phyloP scores from a whole-genome alignment of 2,329 filamentous ascomycete species.

The Nothophoma quercina region DNA sequence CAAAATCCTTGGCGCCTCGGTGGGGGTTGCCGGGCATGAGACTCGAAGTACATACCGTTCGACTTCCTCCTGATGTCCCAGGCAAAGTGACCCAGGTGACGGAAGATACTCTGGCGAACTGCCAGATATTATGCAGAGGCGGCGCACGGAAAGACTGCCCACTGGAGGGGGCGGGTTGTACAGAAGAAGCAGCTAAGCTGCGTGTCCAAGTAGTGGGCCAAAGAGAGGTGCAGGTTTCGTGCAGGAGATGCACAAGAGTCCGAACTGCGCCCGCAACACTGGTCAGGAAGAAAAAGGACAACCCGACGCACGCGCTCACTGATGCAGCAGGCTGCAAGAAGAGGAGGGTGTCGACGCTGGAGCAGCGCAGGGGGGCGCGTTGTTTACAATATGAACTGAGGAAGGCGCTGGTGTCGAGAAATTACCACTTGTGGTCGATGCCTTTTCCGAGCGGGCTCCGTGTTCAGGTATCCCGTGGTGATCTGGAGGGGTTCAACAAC shows the following conservation, averaged over 20 bases:
- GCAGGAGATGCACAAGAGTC: conserved; percentile 26
- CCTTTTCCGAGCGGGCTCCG: conserved; percentile 31
- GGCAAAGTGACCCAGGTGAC: conserved; percentile 42
- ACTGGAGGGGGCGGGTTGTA: conserved; percentile 31
- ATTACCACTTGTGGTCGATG: too few relatives aligned
- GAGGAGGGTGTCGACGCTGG: conserved; percentile 20
- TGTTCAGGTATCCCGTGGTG: conserved; percentile 24
- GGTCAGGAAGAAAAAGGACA: conserved; percentile 26
- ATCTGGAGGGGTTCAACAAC: conserved; percentile 31
- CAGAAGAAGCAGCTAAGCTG: conserved; percentile 18
- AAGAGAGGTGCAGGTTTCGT: conserved; percentile 30
- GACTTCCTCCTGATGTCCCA: conserved; percentile 35
- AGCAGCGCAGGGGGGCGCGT: conserved; percentile 20
- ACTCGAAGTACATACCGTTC: conserved; percentile 14
- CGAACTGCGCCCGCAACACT: conserved; percentile 28
- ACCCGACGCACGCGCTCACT: conserved; percentile 32
- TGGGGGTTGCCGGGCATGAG: conserved; percentile 7
- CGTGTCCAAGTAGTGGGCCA: conserved; percentile 26
- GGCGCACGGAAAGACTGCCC: conserved; percentile 38
- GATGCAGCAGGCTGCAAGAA: conserved; percentile 30
- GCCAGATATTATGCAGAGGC: conserved; percentile 46
- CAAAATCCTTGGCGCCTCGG: conserved; percentile 27
- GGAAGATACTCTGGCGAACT: conserved; percentile 31
- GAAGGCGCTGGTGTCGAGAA: conserved; percentile 26
- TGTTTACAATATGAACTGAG: conserved; percentile 17